A percentile compares a stretch with the other conserved stretches of the same genome.
Evolutionary conservation across 768 basidiomycete genomes (phyloP).

Genomic region (Tylopilus sp.): DNA sequence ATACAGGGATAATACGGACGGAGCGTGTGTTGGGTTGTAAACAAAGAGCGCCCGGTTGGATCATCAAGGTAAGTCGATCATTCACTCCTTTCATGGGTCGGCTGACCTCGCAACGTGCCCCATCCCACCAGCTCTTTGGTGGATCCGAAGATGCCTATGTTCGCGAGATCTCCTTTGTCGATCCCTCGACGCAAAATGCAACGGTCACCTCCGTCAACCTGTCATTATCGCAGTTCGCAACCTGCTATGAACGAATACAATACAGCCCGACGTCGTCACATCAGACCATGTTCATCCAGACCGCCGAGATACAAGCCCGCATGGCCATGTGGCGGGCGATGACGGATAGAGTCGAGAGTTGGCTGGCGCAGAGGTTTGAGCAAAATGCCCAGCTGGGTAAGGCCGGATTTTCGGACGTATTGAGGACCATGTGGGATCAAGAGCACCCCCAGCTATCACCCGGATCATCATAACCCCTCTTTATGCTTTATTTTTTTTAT

Average conservation of each 20-base stretch:
- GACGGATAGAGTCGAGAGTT: slow-evolving; percentile 79
- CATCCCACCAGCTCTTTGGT: slow-evolving; percentile 67
- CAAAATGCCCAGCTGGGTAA: slow-evolving; percentile 91
- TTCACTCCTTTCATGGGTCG: background rate
- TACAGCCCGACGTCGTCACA: slow-evolving; percentile 68
- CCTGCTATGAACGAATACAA: slow-evolving; percentile 85
- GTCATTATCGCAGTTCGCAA: slow-evolving; percentile 90
- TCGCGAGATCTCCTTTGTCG: slow-evolving; percentile 90
- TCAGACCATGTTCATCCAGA: slow-evolving; percentile 77
- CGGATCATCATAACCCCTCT: slow-evolving; percentile 24
- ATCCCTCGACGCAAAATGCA: slow-evolving; percentile 75
- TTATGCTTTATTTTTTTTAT: background rate
- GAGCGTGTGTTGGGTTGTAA: slow-evolving; percentile 89
- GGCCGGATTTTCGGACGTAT: slow-evolving; percentile 84
- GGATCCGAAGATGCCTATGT: slow-evolving; percentile 94
- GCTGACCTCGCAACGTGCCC: slow-evolving; percentile 1
- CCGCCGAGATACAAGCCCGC: slow-evolving; percentile 87
- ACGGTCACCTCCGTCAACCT: slow-evolving; percentile 92
- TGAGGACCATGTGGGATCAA: slow-evolving; percentile 75
- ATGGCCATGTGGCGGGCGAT: slow-evolving; percentile 78
- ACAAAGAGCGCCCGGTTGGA: slow-evolving; percentile 89
- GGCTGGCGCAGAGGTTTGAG: slow-evolving; percentile 85
- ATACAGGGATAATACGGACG: slow-evolving; percentile 86
- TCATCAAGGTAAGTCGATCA: slow-evolving; percentile 72
- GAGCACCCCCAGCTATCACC: slow-evolving; percentile 46